Evolutionary conservation across 2,329 filamentous ascomycete genomes (phyloP).

Genomic region (Escovopsis sp.): DNA sequence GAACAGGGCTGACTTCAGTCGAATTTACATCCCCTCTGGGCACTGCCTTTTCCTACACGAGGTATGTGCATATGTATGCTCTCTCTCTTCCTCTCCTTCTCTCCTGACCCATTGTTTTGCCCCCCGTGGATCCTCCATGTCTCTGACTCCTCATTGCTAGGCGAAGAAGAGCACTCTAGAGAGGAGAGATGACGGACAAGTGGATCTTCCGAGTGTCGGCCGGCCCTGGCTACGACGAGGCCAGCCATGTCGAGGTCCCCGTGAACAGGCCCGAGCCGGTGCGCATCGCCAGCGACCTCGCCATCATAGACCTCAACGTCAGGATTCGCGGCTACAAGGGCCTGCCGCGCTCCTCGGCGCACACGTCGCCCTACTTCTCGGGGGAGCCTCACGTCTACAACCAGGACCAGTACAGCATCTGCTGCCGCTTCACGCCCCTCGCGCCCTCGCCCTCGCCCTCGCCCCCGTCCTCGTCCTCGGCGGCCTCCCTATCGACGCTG

Average conservation of each 20-base stretch:
- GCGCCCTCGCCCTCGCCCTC: too few relatives aligned
- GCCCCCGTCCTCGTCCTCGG: too few relatives aligned
- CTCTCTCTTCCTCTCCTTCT: too few relatives aligned
- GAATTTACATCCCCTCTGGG: too few relatives aligned
- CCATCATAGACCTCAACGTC: conserved; percentile 56
- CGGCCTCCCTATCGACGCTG: too few relatives aligned
- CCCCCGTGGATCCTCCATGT: too few relatives aligned
- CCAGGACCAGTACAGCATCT: conserved; percentile 72
- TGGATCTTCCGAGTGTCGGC: conserved; percentile 74
- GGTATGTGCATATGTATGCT: too few relatives aligned
- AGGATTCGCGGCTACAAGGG: conserved; percentile 54
- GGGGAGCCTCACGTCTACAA: conserved; percentile 48
- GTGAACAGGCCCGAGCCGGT: conserved; percentile 57
- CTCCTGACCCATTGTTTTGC: too few relatives aligned
- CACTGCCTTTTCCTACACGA: too few relatives aligned
- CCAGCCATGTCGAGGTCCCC: conserved; percentile 56
- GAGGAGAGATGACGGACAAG: conserved; percentile 47
- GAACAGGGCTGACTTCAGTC: too few relatives aligned
- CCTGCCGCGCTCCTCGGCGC: conserved; percentile 55
- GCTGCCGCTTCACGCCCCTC: conserved; percentile 64
- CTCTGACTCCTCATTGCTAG: too few relatives aligned
- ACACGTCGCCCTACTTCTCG: conserved; percentile 63
- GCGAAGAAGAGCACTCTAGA: too few relatives aligned
- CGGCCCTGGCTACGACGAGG: conserved; percentile 57
- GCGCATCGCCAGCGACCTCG: conserved; percentile 45